A percentile compares a stretch with the other conserved stretches of the same genome.
Evolutionary conservation across 805 yeast species (phyloP).

Genomic region (Suhomyces sp.): DNA sequence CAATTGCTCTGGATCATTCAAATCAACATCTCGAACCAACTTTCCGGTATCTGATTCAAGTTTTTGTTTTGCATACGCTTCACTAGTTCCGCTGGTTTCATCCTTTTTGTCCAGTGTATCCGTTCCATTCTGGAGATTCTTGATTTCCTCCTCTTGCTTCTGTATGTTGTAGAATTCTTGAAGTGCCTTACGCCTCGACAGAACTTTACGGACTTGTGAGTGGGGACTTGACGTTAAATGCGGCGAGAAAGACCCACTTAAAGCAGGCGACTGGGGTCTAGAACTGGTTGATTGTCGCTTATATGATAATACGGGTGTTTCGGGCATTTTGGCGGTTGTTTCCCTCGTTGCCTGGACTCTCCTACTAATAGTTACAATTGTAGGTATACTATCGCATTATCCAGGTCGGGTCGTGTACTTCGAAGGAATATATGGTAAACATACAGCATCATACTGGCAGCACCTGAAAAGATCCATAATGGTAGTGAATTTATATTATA

Average conservation of each 20-base stretch:
- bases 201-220: constrained; percentile 27
- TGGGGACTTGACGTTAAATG: constrained; percentile 1
- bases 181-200: constrained; percentile 40
- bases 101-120: no score
- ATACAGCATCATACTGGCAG: no score
- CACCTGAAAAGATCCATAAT: no score
- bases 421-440: no score
- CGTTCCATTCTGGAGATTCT: constrained; percentile 1
- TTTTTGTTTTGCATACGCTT: constrained; percentile 1
- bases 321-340: no score
- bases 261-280: constrained; percentile 7
- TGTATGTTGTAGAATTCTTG: constrained; percentile 42
- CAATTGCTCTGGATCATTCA: constrained; percentile 20
- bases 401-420: no score
- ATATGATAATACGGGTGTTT: constrained; percentile 27
- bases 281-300: constrained; percentile 18
- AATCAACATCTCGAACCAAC: no score
- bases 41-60: background rate
- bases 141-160: constrained; percentile 13
- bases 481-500: no score
- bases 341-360: no score
- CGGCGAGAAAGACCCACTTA: constrained; percentile 3
- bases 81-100: no score
- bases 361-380: no score
- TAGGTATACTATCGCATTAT: no score